Percentiles rank a stretch among this genome's conserved stretches.
Conservation (phyloP, 2,329 filamentous ascomycete genomes). For the Aspergillus pseudoviridinutans region DNA sequence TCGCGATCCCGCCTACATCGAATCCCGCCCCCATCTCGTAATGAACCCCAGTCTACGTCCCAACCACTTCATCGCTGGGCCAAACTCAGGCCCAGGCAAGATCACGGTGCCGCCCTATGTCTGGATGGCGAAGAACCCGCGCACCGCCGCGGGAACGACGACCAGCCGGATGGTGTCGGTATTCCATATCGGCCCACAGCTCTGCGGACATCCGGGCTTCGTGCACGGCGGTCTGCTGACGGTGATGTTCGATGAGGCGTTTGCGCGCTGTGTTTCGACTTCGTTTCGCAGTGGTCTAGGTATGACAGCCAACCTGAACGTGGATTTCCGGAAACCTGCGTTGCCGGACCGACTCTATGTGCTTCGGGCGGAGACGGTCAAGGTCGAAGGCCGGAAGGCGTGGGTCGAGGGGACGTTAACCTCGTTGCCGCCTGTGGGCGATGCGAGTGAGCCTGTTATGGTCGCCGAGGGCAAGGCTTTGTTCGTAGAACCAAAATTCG, state of each 20-base stretch:
- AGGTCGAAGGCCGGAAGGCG: slow-evolving; percentile 35
- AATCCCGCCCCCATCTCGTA: slow-evolving; percentile 79
- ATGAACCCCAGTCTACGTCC: slow-evolving; percentile 65
- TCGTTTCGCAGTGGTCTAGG: slow-evolving; percentile 30
- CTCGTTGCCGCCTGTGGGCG: slow-evolving; percentile 11
- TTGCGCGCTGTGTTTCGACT: slow-evolving; percentile 32
- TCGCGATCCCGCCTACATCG: slow-evolving; percentile 58
- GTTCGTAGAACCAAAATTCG: slow-evolving; percentile 38
- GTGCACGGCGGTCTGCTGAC: slow-evolving; percentile 33
- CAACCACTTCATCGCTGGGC: slow-evolving; percentile 75
- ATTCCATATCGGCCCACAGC: slow-evolving; percentile 30
- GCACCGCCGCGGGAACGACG: not conserved
- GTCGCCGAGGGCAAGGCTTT: slow-evolving; percentile 36
- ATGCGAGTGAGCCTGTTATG: slow-evolving; percentile 23
- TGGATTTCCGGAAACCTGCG: slow-evolving; percentile 33
- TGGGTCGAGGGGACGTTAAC: slow-evolving; percentile 34
- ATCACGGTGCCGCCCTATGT: slow-evolving; percentile 71
- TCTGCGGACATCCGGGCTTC: slow-evolving; percentile 34
- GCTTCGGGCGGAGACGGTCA: slow-evolving; percentile 27
- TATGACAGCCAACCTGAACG: slow-evolving; percentile 36
- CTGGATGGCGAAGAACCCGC: slow-evolving; percentile 19
- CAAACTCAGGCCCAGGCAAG: slow-evolving; percentile 66
- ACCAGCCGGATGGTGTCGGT: slow-evolving; percentile 20
- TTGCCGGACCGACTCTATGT: slow-evolving; percentile 30
- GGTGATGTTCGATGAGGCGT: slow-evolving; percentile 36